Evolutionary conservation across 306 rosid species (phyloP), one percentile per base, ranked within the genome.

Genomic region (Erythrophleum fordii): DNA sequence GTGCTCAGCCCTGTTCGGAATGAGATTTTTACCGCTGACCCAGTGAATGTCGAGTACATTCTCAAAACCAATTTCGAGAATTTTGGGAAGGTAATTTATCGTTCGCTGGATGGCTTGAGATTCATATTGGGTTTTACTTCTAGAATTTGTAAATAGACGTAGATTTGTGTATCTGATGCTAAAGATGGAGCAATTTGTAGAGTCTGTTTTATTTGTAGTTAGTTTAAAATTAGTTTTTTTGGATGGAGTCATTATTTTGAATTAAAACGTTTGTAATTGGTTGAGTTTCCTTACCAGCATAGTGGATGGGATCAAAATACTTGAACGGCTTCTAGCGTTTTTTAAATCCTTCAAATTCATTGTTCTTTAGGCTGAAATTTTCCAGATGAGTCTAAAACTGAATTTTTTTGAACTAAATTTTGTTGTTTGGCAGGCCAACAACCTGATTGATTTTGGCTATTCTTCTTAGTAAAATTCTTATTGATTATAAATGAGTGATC

Each of bases 61-160:
- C 97, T 92, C 89, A 94, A 86, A 87, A 91, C 92, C 23, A 89
- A 91, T 52, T 94, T 92, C 67, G 83, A 83, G 1, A 94, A 94
- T 18, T 94, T 88, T 79, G 97, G 98, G 80, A 94, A 94, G 97
- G 97, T 94, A 80, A 16, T 29, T 34, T 59, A 8, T 46, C 18
- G 0, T 2, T 70, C 6, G 25, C 10, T 72, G 2, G n/a, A n/a
- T 45, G 41, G 4, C 7, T 25, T 39, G 14, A 22, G 23, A 29
- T 14, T 77, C 10, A 53, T 4, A 4, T 46, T 65, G 46, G 29
- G 51, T 76, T 76, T 76, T 12, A 3, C 18, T 45, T 56, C 26
- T 68, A 3, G 29, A 37, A 52, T 17, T 20, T 23, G 17, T 81
- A 44, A 12, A 42, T 22, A 13, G 75, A 53, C n/a, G 12, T 9